These are phyloP conservation scores for Omphalea diandra DNA, from an alignment of 441 rosid species.

Conservation along the genomic window DNA sequence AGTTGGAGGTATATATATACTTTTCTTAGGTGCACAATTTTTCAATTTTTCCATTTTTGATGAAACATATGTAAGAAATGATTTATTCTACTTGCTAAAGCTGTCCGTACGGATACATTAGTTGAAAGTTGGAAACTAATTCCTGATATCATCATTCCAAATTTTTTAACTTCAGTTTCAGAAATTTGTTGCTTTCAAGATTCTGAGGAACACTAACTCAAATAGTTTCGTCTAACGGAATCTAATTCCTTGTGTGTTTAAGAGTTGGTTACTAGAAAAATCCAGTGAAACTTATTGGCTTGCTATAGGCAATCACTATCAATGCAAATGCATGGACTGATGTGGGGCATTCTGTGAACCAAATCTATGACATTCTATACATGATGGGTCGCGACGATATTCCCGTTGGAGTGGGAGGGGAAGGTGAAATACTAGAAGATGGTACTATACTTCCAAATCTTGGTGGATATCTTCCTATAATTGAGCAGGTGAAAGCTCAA, in stretches of 20 bases:
- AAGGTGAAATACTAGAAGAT: slow-evolving; percentile 66
- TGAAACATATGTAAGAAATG: not conserved
- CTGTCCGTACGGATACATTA: too few relatives aligned
- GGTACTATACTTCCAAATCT: slow-evolving; percentile 70
- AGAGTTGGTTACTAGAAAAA: not conserved
- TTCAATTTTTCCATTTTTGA: not conserved
- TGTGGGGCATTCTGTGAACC: slow-evolving; percentile 88
- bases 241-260: too few relatives aligned
- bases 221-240: too few relatives aligned
- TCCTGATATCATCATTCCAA: not conserved
- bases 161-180: not conserved
- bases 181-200: not conserved
- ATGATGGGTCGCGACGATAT: slow-evolving; percentile 92
- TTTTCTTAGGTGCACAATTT: not conserved
- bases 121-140: not conserved
- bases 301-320: slow-evolving; percentile 67
- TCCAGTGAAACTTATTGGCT: not conserved
- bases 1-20: slow-evolving; percentile 50
- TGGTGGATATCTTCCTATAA: slow-evolving; percentile 86
- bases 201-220: not conserved
- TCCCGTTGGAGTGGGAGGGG: slow-evolving; percentile 87
- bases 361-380: slow-evolving; percentile 75
- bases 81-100: not conserved
- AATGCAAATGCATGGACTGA: slow-evolving; percentile 76
- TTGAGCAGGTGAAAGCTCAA: slow-evolving; percentile 88